phyloP scores from a whole-genome alignment of 768 basidiomycete species.

The Strobilomyces echinocephalus region DNA sequence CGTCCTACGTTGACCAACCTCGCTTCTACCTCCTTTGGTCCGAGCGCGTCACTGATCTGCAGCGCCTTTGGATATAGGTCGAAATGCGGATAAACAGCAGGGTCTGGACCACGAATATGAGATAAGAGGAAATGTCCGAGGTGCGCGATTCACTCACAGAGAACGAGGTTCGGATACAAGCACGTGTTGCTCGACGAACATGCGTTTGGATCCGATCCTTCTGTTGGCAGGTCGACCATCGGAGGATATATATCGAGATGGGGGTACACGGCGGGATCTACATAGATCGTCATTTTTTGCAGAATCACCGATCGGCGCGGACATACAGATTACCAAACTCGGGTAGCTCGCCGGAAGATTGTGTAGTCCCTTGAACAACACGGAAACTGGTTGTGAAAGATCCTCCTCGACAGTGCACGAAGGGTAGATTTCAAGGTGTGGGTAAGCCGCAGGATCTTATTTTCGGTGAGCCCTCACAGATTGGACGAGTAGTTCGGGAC shows the following conservation, averaged over 20 bases:
- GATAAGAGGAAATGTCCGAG: not conserved
- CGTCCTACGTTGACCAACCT: conserved; percentile 3
- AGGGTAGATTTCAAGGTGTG: conserved; percentile 41
- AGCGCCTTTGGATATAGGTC: conserved; percentile 35
- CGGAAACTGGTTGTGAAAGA: not conserved
- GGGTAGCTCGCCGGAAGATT: conserved; percentile 27
- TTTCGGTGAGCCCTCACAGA: conserved; percentile 2
- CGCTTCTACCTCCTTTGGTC: conserved; percentile 41
- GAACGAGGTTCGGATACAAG: conserved; percentile 13
- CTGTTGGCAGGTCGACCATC: not conserved
- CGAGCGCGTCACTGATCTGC: conserved; percentile 41
- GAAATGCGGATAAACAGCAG: conserved; percentile 39
- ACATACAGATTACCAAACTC: conserved; percentile 34
- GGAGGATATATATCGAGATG: conserved; percentile 38
- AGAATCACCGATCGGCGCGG: not conserved
- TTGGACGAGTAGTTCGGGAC: not conserved
- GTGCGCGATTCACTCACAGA: conserved; percentile 11
- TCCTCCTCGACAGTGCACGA: conserved; percentile 4
- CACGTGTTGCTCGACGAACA: not conserved
- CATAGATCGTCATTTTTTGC: conserved; percentile 2
- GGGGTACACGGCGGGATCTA: conserved; percentile 41
- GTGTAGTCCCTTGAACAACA: not conserved
- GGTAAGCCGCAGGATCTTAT: conserved; percentile 39
- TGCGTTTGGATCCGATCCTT: not conserved
- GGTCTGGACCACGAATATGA: conserved; percentile 27